A percentile compares a stretch with the other conserved stretches of the same genome.
These are phyloP conservation scores for Lactarius trivialis DNA, from an alignment of 768 basidiomycete species.

Conservation along the genomic window DNA sequence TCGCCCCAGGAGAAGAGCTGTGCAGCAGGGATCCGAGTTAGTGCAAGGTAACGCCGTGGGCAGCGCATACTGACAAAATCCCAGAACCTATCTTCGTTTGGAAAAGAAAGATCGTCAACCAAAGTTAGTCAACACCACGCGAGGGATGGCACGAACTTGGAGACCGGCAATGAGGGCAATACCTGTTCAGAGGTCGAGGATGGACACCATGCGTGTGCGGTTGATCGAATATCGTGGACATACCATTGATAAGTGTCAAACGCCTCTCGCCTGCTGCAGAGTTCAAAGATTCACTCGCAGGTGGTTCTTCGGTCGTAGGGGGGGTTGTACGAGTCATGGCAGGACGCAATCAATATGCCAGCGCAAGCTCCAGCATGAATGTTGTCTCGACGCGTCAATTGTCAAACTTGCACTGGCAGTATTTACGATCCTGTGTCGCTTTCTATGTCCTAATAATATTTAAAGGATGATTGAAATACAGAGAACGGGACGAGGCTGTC, in stretches of 20 bases:
- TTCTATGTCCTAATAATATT: not conserved
- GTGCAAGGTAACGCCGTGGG: not conserved
- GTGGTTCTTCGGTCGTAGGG: not conserved
- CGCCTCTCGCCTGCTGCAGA: conserved; percentile 1
- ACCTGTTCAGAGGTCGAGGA: not conserved
- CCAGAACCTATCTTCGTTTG: conserved; percentile 8
- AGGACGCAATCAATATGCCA: not conserved
- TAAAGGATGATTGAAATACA: not conserved
- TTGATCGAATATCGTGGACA: not conserved
- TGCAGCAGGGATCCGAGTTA: not conserved
- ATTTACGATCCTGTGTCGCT: no score
- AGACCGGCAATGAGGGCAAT: conserved; percentile 9
- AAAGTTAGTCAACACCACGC: not conserved
- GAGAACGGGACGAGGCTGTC: not conserved
- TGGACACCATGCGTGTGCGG: not conserved
- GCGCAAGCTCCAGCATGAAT: not conserved
- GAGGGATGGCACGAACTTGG: not conserved
- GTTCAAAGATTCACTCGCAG: not conserved
- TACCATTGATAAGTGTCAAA: conserved; percentile 5
- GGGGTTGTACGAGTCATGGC: not conserved
- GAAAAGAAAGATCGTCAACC: not conserved
- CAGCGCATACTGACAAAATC: conserved; percentile 5
- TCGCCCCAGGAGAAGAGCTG: conserved; percentile 9
- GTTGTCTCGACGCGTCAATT: not conserved
- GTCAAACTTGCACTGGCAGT: no score